A percentile compares a stretch with the other conserved stretches of the same genome.
Conservation (phyloP, 345 rosid genomes). For the Geranium rotundifolium region DNA sequence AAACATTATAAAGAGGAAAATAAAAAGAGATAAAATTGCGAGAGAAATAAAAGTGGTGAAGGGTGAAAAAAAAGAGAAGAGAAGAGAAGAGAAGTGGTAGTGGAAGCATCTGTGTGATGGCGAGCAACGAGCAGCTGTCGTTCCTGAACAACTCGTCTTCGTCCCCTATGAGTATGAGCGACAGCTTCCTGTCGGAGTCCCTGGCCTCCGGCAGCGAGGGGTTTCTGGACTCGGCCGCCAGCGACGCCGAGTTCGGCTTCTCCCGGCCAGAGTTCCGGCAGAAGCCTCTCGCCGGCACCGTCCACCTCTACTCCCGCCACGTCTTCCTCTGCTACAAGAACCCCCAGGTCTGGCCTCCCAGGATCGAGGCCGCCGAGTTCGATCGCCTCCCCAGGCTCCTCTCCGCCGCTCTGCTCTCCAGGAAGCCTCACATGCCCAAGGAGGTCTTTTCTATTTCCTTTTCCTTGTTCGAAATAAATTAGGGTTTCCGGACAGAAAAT, state of each 20-base stretch:
- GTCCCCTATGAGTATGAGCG: slow-evolving; percentile 56
- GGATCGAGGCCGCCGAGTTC: slow-evolving; percentile 97
- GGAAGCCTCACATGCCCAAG: slow-evolving; percentile 54
- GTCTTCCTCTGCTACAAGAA: slow-evolving; percentile 88
- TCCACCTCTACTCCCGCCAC: slow-evolving; percentile 76
- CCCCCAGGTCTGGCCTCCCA: slow-evolving; percentile 88
- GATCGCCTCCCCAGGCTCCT: slow-evolving; percentile 97
- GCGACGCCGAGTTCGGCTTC: slow-evolving; percentile 65
- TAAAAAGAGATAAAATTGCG: too few species aligned
- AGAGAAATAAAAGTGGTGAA: too few species aligned
- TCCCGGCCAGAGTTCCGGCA: slow-evolving; percentile 65
- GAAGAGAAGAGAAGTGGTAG: too few species aligned
- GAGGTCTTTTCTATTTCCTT: too few species aligned
- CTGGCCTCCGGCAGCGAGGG: slow-evolving; percentile 74
- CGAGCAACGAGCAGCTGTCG: slow-evolving; percentile 27
- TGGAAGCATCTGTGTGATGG: too few species aligned
- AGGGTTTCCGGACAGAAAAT: too few species aligned
- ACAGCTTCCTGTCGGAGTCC: slow-evolving; percentile 40
- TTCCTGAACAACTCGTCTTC: slow-evolving; percentile 38
- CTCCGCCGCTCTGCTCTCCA: slow-evolving; percentile 62
- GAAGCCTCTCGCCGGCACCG: slow-evolving; percentile 61
- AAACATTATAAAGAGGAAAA: too few species aligned
- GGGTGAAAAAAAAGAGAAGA: too few species aligned
- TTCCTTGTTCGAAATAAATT: too few species aligned
- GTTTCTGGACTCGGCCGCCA: slow-evolving; percentile 28